Conservation (phyloP, 2,329 filamentous ascomycete species). For the Diaporthe caulivora region DNA sequence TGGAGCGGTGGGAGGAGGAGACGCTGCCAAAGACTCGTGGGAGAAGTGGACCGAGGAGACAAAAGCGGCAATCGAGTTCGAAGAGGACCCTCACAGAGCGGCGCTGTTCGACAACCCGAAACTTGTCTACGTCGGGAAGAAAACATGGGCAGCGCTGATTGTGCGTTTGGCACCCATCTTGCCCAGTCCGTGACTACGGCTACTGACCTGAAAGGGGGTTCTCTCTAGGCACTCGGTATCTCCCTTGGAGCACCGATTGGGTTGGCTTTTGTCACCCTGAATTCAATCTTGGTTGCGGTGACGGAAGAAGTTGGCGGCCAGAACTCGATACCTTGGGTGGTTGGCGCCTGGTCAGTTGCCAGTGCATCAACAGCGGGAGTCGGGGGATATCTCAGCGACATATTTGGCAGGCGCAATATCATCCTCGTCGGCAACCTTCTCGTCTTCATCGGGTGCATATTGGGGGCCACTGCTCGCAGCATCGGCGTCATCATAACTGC, state of each 20-base stretch:
- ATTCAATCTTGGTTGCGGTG: background rate
- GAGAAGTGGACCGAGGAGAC: slow-evolving; percentile 34
- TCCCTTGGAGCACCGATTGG: slow-evolving; percentile 26
- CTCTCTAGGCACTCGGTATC: slow-evolving; percentile 10
- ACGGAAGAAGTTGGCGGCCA: slow-evolving; percentile 21
- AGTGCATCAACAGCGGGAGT: slow-evolving; percentile 5
- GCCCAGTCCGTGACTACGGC: background rate
- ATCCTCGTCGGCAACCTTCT: slow-evolving; percentile 1
- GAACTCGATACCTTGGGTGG: slow-evolving; percentile 20
- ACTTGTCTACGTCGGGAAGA: slow-evolving; percentile 26
- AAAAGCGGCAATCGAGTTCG: slow-evolving; percentile 33
- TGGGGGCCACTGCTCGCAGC: slow-evolving; percentile 29
- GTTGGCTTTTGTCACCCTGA: slow-evolving; percentile 2
- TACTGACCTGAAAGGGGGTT: background rate
- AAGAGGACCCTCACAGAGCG: slow-evolving; percentile 28
- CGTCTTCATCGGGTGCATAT: slow-evolving; percentile 17
- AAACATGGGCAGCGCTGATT: slow-evolving; percentile 29
- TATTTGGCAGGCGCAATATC: slow-evolving; percentile 31
- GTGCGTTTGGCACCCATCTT: slow-evolving; percentile 1
- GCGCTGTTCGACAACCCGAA: slow-evolving; percentile 12
- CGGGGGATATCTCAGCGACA: slow-evolving; percentile 26
- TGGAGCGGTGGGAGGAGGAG: background rate
- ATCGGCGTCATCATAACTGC: slow-evolving; percentile 21
- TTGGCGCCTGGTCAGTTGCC: slow-evolving; percentile 27
- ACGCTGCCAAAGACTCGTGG: background rate